A percentile compares a stretch with the other conserved stretches of the same genome.
Evolutionary conservation across 1,284 basidiomycete species (phyloP).

Genomic region (Ceratobasidium sp.): DNA sequence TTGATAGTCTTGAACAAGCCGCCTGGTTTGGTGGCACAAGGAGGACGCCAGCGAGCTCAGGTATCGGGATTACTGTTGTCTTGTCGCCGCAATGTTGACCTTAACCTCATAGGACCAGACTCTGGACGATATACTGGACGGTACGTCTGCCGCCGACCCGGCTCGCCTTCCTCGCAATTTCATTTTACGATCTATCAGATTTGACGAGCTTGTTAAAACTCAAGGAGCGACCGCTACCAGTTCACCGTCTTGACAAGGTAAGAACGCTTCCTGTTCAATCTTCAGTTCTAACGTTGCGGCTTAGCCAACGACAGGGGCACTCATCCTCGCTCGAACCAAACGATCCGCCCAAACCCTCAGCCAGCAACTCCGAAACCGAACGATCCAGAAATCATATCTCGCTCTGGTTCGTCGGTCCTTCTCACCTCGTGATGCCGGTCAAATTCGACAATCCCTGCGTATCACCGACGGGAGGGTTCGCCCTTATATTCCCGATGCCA

Average conservation of each 20-base stretch:
- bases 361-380: constrained; percentile 64
- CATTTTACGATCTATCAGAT: constrained; percentile 57
- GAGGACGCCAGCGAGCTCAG: constrained; percentile 49
- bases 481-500: not conserved
- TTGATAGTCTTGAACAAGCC: constrained; percentile 76
- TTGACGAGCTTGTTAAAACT: constrained; percentile 59
- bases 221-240: constrained; percentile 60
- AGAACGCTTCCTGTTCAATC: constrained; percentile 39
- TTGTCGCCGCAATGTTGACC: constrained; percentile 10
- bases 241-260: constrained; percentile 80
- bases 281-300: not conserved
- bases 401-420: constrained; percentile 70
- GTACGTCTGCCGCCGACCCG: not conserved
- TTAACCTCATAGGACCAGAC: constrained; percentile 27
- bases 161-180: no score
- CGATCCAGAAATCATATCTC: constrained; percentile 72
- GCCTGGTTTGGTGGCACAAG: constrained; percentile 69
- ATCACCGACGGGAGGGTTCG: constrained; percentile 46
- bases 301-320: constrained; percentile 74
- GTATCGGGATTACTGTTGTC: constrained; percentile 22
- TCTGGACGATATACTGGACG: constrained; percentile 3
- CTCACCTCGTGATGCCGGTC: not conserved
- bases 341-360: constrained; percentile 65
- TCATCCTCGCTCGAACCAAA: constrained; percentile 67
- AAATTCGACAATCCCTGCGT: constrained; percentile 16